Evolutionary conservation across 2,329 filamentous ascomycete species (phyloP).

Genomic region (Anthostomella pinea): DNA sequence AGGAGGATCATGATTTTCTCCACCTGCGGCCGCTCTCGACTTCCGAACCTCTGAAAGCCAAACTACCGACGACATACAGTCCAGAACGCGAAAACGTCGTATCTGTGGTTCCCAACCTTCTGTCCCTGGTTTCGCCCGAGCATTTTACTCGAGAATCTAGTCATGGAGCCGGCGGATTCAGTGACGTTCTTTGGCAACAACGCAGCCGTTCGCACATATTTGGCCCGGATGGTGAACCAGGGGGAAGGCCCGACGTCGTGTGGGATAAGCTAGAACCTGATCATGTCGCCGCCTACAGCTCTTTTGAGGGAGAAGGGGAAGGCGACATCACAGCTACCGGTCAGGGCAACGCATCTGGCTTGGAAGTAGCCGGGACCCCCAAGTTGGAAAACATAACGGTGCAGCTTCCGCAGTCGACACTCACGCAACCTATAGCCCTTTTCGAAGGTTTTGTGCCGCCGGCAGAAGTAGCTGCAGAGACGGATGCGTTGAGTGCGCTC

Average conservation of each 20-base stretch:
- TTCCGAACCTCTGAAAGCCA: not conserved
- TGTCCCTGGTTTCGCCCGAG: no score
- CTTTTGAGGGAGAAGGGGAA: no score
- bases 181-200: not conserved
- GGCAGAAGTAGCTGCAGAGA: slow-evolving; percentile 26
- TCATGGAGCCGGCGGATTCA: not conserved
- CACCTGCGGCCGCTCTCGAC: not conserved
- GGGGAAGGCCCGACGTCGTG: not conserved
- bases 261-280: not conserved
- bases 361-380: not conserved
- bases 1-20: not conserved
- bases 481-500: slow-evolving; percentile 30
- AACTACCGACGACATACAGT: no score
- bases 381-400: slow-evolving; percentile 12
- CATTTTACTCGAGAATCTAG: not conserved
- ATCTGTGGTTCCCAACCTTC: no score
- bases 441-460: slow-evolving; percentile 28
- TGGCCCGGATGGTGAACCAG: not conserved
- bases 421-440: slow-evolving; percentile 22
- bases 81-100: no score
- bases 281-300: no score
- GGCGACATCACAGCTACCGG: slow-evolving; percentile 2
- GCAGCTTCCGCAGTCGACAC: slow-evolving; percentile 21
- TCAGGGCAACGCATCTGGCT: slow-evolving; percentile 3
- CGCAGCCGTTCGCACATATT: not conserved